These are phyloP conservation scores for Salix suchowensis DNA, from an alignment of 345 rosid species.

Conservation along the genomic window DNA sequence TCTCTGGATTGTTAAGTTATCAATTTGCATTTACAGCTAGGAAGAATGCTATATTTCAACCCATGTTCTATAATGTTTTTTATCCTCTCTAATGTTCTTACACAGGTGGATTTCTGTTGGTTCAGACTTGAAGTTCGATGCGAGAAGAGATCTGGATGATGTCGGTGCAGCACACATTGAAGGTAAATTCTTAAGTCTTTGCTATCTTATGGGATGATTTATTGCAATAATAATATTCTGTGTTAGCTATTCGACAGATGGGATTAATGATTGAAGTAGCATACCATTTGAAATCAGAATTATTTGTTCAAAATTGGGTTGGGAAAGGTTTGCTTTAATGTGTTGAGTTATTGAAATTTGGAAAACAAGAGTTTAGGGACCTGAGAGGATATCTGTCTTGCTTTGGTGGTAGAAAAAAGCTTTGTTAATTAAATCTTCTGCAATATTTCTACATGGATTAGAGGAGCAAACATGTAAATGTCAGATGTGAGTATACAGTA, in stretches of 20 bases:
- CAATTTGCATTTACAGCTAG: neutral
- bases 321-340: neutral
- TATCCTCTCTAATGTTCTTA: slow-evolving; percentile 22
- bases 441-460: neutral
- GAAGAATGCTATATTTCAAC: neutral
- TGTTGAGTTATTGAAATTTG: neutral
- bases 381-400: neutral
- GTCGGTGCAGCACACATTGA: slow-evolving; percentile 75
- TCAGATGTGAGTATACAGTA: neutral
- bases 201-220: slow-evolving; percentile 1
- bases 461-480: neutral
- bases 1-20: neutral
- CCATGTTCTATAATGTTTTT: slow-evolving; percentile 13
- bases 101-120: slow-evolving; percentile 97
- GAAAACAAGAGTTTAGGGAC: neutral
- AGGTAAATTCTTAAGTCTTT: slow-evolving; percentile 40
- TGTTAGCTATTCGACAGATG: neutral
- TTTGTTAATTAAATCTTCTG: neutral
- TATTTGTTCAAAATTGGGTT: neutral
- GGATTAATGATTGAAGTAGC: neutral
- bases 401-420: neutral
- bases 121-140: slow-evolving; percentile 91
- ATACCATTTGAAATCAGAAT: neutral
- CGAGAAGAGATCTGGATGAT: slow-evolving; percentile 98
- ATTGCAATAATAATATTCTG: neutral